Conservation (phyloP, 768 basidiomycete genomes). For the Boletus barrowsii region DNA sequence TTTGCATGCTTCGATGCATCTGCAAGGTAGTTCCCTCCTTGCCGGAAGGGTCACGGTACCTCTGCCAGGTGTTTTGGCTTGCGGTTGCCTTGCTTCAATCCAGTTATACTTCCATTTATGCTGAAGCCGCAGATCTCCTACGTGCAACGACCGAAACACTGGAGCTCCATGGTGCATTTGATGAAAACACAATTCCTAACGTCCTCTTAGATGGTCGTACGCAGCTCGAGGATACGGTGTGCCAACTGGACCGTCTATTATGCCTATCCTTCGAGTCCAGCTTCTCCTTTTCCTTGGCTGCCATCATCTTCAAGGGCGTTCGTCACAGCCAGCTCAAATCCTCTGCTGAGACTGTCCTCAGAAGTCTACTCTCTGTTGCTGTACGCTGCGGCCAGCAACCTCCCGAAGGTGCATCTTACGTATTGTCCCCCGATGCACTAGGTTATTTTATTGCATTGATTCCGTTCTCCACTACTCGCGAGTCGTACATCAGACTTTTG, state of each 20-base stretch:
- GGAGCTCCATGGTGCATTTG: conserved; percentile 57
- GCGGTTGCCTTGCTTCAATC: conserved; percentile 81
- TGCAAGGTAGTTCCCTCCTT: conserved; percentile 73
- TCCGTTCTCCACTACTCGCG: conserved; percentile 58
- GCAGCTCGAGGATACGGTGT: conserved; percentile 62
- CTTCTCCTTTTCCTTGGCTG: conserved; percentile 80
- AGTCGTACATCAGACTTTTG: conserved; percentile 58
- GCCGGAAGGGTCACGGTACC: conserved; percentile 65
- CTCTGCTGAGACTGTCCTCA: conserved; percentile 57
- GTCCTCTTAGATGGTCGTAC: conserved; percentile 64
- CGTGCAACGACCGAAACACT: conserved; percentile 63
- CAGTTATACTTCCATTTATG: conserved; percentile 65
- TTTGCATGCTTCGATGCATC: conserved; percentile 88
- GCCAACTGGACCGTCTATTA: conserved; percentile 69
- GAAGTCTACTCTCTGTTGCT: conserved; percentile 62
- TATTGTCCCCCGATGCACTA: conserved; percentile 57
- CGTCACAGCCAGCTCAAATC: conserved; percentile 64
- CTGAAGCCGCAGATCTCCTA: conserved; percentile 67
- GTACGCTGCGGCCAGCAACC: conserved; percentile 38
- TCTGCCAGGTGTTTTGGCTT: conserved; percentile 80
- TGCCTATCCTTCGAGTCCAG: conserved; percentile 73
- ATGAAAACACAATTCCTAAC: conserved; percentile 46
- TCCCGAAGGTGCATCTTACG: conserved; percentile 40
- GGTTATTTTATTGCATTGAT: conserved; percentile 81
- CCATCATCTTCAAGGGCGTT: conserved; percentile 84